Base-by-base conservation (phyloP, 2,329 filamentous ascomycete species). In the Lachnellula occidentalis region DNA sequence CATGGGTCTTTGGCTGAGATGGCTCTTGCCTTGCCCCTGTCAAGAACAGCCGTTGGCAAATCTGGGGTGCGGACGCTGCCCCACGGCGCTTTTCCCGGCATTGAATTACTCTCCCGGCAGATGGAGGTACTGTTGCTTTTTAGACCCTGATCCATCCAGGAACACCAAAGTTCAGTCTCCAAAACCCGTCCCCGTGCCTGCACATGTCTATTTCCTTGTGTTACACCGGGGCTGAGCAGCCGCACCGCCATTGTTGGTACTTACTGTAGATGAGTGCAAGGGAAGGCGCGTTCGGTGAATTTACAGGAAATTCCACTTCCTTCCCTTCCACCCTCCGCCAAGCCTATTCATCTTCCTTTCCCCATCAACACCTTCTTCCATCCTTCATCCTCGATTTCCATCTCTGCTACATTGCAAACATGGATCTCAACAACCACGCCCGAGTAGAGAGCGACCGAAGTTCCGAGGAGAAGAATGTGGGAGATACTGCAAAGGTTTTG, bases 361-460 rank as follows among this genome's bases (percentile, higher is more conserved):
- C 36, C 4, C 9, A 37, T 5, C 36, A 37, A 37, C 5, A 17
- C 36, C 27, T 37, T n/a, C 14, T 37, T 37, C 4, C 36, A 5
- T 37, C n/a, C n/a, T 43, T 11, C 41, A 22, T 12, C 11, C 9
- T 17, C 15, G 14, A 14, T 45, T 45, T 14, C 11, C 2, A 24
- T 22, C 19, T 22, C 19, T 19, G 19, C 19, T 15, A 12, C 41
- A 12, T 43, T 43, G 17, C 19, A 15, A 43, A 12, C 5, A 43
- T 43, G 41, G 41, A 43, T 1, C 7, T 14, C 43, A 45, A 27
- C n/a, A 19, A 15, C n/a, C 12, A 19, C 9, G 19, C 43, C 6
- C 22, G 43, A n/a, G 45, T 12, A 17, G 52, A 50, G 15, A 54
- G 52, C 37, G 52, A 54, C 8, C 11, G 34, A 31, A 55, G 53